Conservation (phyloP, 768 basidiomycete species). For the Naganishia vishniacii region DNA sequence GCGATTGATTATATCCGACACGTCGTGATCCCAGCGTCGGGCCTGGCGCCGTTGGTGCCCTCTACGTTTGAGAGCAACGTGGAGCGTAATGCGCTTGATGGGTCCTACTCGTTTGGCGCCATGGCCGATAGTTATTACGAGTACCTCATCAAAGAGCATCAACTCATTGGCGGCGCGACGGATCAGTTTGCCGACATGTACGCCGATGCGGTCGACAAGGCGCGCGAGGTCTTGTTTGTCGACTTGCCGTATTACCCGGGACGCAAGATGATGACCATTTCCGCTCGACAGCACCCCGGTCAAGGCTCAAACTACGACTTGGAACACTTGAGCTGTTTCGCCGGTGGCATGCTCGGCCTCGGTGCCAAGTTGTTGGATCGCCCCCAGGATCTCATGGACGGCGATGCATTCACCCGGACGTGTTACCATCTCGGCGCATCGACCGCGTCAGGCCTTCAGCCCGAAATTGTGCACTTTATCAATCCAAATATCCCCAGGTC, state of each 20-base stretch:
- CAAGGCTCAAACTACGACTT: background rate
- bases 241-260: slow-evolving; percentile 45
- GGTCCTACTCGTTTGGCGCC: slow-evolving; percentile 46
- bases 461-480: slow-evolving; percentile 43
- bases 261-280: slow-evolving; percentile 17
- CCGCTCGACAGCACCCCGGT: background rate
- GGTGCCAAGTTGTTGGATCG: slow-evolving; percentile 48
- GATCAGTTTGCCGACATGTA: slow-evolving; percentile 49
- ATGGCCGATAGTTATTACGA: slow-evolving; percentile 49
- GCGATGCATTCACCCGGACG: slow-evolving; percentile 25
- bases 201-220: slow-evolving; percentile 44
- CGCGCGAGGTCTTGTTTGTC: slow-evolving; percentile 39
- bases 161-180: slow-evolving; percentile 44
- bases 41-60: slow-evolving; percentile 41
- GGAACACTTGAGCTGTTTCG: slow-evolving; percentile 45
- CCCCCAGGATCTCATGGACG: slow-evolving; percentile 42
- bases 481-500: slow-evolving; percentile 8
- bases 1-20: slow-evolving; percentile 47
- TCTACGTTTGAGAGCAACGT: slow-evolving; percentile 39
- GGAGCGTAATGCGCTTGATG: background rate
- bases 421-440: slow-evolving; percentile 32
- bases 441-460: slow-evolving; percentile 44
- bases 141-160: slow-evolving; percentile 51
- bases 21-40: slow-evolving; percentile 35
- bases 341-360: slow-evolving; percentile 52